Evolutionary conservation across 495 filamentous ascomycete genomes (phyloP), one percentile per base, ranked within the genome.

Genomic region (Hypoxylon perforatum): DNA sequence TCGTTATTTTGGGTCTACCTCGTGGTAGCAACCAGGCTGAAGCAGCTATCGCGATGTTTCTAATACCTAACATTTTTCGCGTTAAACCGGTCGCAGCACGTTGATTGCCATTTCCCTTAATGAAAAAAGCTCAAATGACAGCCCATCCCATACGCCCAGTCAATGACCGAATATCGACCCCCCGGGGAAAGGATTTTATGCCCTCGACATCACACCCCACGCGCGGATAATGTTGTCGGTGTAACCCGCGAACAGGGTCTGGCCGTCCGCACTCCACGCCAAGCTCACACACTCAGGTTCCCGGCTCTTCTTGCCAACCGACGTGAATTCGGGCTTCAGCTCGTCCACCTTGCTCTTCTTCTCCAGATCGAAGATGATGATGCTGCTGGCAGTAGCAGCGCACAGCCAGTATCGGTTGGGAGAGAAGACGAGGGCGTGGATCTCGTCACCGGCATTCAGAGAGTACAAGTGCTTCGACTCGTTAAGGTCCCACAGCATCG

Each of bases 331-430:
- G 68, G 96, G 96, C 92, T 96, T 97, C 80, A 99, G 88, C 88
- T 98, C 95, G 74, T 99, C 95, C 69, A 99, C 95, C 90, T 98
- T 98, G 89, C 90, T 94, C 92, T 99, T 98, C 94, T 99, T 99
- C 92, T 99, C 95, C 72, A 99, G 88, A 80, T 99, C 95, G 84
- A 99, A 99, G 86, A 99, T 98, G 88, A 97, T 98, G 88, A 99
- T 98, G 86, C 87, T 91, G 84, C 86, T 91, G 76, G 91, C 86
- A 61, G 95, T 99, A 76, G 95, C 95, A 76, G 95, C 95, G 88
- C 95, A 99, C 63, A 99, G 89, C 95, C 95, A 99, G 93, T 99
- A 99, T 75, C 95, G 90, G 91, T 99, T 99, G 77, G 96, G 95
- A 45, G 94, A 97, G 92, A 99, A 99, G 81, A 97, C 96, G 73